phyloP scores from a whole-genome alignment of 108 stramenopile species.

The Seminavis robusta region DNA sequence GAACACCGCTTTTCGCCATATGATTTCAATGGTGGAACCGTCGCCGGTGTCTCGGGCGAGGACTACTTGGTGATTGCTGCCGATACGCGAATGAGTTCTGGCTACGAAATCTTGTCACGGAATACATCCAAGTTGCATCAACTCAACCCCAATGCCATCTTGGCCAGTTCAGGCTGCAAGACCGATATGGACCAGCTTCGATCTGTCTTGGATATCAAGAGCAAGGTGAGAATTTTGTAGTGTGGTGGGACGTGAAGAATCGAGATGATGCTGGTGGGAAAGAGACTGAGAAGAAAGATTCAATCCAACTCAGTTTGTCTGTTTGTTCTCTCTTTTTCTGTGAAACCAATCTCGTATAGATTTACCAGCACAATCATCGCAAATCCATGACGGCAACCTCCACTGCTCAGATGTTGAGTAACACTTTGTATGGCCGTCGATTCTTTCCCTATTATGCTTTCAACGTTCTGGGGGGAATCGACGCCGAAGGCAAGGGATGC shows the following conservation, averaged over 20 bases:
- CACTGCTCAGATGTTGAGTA: constrained; percentile 94
- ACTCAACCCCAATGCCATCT: constrained; percentile 80
- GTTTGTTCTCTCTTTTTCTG: neutral
- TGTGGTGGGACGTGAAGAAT: neutral
- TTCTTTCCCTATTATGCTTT: constrained; percentile 99
- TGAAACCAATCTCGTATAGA: constrained; percentile 24
- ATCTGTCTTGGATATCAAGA: constrained; percentile 84
- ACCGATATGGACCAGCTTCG: constrained; percentile 95
- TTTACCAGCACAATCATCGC: constrained; percentile 93
- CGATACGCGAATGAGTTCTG: constrained; percentile 90
- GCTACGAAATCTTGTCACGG: constrained; percentile 92
- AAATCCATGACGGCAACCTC: constrained; percentile 91
- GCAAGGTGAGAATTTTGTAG: constrained; percentile 38
- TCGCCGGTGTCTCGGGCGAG: constrained; percentile 82
- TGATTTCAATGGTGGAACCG: constrained; percentile 93
- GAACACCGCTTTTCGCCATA: constrained; percentile 87
- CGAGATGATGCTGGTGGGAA: no score
- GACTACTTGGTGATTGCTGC: constrained; percentile 96
- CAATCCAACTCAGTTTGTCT: neutral
- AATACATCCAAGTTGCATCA: constrained; percentile 81
- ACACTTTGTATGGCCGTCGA: constrained; percentile 94
- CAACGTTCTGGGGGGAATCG: constrained; percentile 95
- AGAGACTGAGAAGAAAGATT: no score
- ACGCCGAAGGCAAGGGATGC: constrained; percentile 93
- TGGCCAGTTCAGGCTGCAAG: constrained; percentile 94